Percentiles rank a stretch among this genome's conserved stretches.
Evolutionary conservation across 1,139 yeast species (phyloP).

Genomic region (Protomyces inundatus): DNA sequence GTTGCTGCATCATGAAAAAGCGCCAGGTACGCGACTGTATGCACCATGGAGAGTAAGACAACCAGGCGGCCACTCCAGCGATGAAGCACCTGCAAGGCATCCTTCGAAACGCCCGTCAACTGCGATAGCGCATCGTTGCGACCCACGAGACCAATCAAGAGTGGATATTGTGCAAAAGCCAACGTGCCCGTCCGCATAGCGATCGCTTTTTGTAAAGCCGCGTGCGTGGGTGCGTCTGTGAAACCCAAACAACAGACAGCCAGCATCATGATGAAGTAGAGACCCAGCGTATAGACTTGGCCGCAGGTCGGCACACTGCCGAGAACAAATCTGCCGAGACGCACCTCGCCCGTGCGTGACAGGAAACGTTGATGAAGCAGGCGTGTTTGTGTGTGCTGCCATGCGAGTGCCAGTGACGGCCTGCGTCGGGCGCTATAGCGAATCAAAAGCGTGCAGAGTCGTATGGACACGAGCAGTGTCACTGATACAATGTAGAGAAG

Average conservation of each 20-base stretch:
- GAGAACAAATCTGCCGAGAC: background rate
- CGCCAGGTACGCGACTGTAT: background rate
- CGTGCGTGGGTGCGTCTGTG: background rate
- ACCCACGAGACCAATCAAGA: background rate
- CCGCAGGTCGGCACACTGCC: background rate
- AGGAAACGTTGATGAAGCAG: background rate
- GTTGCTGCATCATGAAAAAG: background rate
- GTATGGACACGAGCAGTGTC: background rate
- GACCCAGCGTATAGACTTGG: background rate
- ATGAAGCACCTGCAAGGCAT: background rate
- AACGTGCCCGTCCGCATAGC: background rate
- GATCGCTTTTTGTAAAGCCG: background rate
- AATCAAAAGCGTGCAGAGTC: background rate
- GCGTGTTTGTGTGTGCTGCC: background rate
- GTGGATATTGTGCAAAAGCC: background rate
- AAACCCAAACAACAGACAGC: background rate
- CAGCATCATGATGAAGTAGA: background rate
- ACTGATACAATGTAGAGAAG: background rate
- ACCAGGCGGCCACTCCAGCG: background rate
- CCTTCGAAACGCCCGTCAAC: background rate
- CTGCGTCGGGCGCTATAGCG: background rate
- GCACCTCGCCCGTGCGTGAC: too few species aligned
- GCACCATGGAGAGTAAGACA: background rate
- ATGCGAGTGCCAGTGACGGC: background rate
- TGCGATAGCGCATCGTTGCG: background rate